These are phyloP conservation scores for Neocucurbitaria cava DNA, from an alignment of 2,329 filamentous ascomycete species.

Conservation along the genomic window DNA sequence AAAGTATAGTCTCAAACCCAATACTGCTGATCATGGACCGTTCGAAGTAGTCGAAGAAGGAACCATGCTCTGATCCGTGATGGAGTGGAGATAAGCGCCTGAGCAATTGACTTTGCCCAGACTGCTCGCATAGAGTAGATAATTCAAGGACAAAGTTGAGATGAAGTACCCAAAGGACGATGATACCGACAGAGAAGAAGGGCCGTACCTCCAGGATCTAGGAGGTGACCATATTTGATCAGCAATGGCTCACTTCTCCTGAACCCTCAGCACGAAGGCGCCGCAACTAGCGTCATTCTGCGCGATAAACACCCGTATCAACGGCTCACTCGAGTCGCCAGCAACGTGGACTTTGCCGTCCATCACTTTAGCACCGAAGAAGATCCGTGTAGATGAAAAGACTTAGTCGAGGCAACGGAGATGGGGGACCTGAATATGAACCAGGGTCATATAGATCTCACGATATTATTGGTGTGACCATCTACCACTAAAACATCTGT, in stretches of 20 bases:
- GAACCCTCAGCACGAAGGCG: conserved; percentile 3
- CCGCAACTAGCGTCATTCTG: conserved; percentile 4
- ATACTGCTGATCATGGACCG: conserved; percentile 1
- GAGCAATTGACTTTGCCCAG: not conserved
- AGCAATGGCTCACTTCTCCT: conserved; percentile 1
- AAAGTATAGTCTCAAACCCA: not conserved
- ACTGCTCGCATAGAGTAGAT: not conserved
- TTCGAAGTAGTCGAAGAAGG: not conserved
- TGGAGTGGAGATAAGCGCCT: not conserved
- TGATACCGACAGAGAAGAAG: not conserved
- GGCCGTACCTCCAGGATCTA: not conserved
- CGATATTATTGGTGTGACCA: conserved; percentile 1
- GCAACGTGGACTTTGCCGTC: not conserved
- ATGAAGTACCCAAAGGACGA: not conserved
- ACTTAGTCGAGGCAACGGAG: not conserved
- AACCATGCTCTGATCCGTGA: not conserved
- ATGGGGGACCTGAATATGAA: not conserved
- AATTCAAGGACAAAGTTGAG: not conserved
- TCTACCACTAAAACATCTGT: conserved; percentile 2
- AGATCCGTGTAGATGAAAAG: conserved; percentile 1
- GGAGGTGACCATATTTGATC: conserved; percentile 3
- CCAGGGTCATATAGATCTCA: not conserved
- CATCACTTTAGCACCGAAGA: conserved; percentile 3
- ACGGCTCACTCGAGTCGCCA: not conserved
- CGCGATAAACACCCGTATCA: conserved; percentile 1